Base-by-base conservation (phyloP, 75 land plant genomes). In the Pinus albicaulis region DNA sequence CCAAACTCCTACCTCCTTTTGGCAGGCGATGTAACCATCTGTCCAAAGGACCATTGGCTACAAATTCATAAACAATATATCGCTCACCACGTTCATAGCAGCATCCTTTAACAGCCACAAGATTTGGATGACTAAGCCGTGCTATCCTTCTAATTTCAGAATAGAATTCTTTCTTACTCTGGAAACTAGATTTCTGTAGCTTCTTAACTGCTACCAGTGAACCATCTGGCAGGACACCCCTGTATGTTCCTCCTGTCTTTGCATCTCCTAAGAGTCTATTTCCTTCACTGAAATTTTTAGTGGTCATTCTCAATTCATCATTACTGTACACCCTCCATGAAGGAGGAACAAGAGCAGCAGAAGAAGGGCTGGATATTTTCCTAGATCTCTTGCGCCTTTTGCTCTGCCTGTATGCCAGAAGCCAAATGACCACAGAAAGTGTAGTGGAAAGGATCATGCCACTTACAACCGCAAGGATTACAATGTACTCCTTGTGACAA, bases 241-340 rank as follows among this genome's bases (percentile, higher is more conserved):
- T 87, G 80, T 90, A 96, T 12, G 95, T 92, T 20, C 91, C 84
- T 11, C 99, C 93, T 55, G 87, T 86, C 75, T 91, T 93, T 41
- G 85, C 81, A 81, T 86, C 86, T 26, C 87, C 92, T 73, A 86
- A 82, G 72, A 96, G 98, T 76, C 89, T 90, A 68, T 90, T 94
- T 77, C 91, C 93, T 81, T 89, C 93, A 84, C 95, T 89, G 72
- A 94, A 96, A 73, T 85, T 92, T 77, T 94, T 91, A 55, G 99
- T 96, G 56, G 88, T 84, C 48, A 81, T 82, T 72, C 80, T 90
- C 59, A 95, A 76, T 83, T 96, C 99, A 60, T 89, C 90, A 68
- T 78, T 79, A 15, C 89, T 86, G 74, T 92, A 96, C n/a, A 90
- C 78, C 75, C 86, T 92, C 92, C 94, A 94, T 52, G 92, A 86